Percentiles rank a stretch among this genome's conserved stretches.
These are phyloP conservation scores for Nephelium lappaceum DNA, from an alignment of 345 rosid genomes.

Conservation along the genomic window DNA sequence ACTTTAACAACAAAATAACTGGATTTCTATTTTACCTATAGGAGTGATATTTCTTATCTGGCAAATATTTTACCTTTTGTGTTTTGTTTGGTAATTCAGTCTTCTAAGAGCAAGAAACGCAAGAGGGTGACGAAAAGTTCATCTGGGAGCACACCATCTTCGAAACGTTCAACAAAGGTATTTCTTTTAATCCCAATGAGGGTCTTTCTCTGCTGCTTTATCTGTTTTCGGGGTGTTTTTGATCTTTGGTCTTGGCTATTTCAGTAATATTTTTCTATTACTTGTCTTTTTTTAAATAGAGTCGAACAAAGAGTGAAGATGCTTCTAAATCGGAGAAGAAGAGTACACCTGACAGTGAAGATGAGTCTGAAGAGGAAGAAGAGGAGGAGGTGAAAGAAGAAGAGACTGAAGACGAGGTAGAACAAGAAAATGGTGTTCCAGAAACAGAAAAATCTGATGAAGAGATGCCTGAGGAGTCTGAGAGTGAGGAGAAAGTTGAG, in stretches of 20 bases:
- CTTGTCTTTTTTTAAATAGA: constrained; percentile 40
- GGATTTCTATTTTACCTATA: background rate
- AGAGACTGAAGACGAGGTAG: constrained; percentile 45
- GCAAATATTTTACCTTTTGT: background rate
- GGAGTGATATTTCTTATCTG: background rate
- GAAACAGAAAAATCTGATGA: constrained; percentile 72
- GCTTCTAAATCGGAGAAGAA: constrained; percentile 47
- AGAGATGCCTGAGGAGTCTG: constrained; percentile 53
- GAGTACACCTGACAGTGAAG: constrained; percentile 49
- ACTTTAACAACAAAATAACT: background rate
- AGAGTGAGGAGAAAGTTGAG: constrained; percentile 68
- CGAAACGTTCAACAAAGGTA: constrained; percentile 71
- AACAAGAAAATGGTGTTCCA: constrained; percentile 61
- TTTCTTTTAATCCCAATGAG: constrained; percentile 13
- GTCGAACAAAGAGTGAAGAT: constrained; percentile 56
- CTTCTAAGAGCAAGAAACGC: constrained; percentile 69
- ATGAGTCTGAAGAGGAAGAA: constrained; percentile 59
- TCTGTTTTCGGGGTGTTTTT: background rate
- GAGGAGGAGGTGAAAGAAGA: constrained; percentile 42
- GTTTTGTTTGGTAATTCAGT: constrained; percentile 39
- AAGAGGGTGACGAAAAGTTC: constrained; percentile 59
- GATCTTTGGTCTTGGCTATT: background rate
- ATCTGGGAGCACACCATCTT: constrained; percentile 50
- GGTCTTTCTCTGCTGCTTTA: background rate
- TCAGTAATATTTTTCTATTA: background rate